Conservation (phyloP, 2,329 filamentous ascomycete genomes). For the Ophiocordyceps camponoti-saundersi region DNA sequence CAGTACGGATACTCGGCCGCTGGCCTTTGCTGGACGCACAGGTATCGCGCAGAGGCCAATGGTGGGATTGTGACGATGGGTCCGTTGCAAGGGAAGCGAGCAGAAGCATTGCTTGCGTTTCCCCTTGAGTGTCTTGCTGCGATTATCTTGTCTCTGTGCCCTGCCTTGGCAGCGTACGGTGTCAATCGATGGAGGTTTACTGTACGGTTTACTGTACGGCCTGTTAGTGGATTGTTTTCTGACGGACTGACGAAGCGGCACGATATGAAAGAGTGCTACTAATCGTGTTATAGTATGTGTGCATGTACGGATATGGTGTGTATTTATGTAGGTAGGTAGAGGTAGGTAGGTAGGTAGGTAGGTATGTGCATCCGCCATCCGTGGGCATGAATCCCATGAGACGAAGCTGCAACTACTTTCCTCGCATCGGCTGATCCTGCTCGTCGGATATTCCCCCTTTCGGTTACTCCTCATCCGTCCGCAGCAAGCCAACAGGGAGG, state of each 20-base stretch:
- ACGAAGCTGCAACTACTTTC: neutral
- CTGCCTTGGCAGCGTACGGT: neutral
- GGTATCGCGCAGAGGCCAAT: neutral
- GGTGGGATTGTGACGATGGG: neutral
- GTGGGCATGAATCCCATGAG: too few species aligned
- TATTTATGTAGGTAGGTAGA: neutral
- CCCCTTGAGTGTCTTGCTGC: neutral
- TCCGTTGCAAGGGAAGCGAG: neutral
- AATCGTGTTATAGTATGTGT: neutral
- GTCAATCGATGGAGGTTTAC: neutral
- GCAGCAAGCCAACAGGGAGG: neutral
- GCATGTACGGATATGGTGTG: too few species aligned
- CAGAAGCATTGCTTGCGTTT: neutral
- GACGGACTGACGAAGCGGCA: neutral
- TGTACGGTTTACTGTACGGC: neutral
- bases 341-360: neutral
- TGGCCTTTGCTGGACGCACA: neutral
- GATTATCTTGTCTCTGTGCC: neutral
- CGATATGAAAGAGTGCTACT: neutral
- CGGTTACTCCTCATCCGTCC: neutral
- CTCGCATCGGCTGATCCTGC: neutral
- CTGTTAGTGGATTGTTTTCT: neutral
- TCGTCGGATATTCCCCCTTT: neutral
- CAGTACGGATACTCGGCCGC: neutral
- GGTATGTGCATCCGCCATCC: neutral